Evolutionary conservation across 345 rosid species (phyloP).

Genomic region (Clarkia xantiana): DNA sequence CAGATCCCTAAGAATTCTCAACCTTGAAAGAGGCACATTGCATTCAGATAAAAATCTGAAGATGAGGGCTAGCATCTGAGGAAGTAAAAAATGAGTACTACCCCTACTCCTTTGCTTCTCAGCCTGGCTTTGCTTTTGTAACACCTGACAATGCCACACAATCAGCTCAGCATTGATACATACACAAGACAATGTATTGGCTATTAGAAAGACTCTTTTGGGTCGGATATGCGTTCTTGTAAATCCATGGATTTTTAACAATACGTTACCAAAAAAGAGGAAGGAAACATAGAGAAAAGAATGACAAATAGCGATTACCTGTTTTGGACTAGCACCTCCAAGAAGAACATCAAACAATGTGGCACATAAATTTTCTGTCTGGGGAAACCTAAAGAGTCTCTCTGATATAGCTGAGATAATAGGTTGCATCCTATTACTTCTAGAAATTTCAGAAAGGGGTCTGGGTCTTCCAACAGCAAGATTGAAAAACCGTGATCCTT

Average conservation of each 20-base stretch:
- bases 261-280: too few species aligned
- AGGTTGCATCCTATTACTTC: constrained; percentile 52
- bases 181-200: too few species aligned
- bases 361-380: constrained; percentile 73
- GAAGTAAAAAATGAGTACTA: constrained; percentile 62
- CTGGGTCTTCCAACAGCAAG: constrained; percentile 65
- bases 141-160: constrained; percentile 36
- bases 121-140: constrained; percentile 55
- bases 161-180: background rate
- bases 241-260: background rate
- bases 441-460: constrained; percentile 45
- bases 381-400: constrained; percentile 65
- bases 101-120: constrained; percentile 51
- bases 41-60: constrained; percentile 64
- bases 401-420: constrained; percentile 63
- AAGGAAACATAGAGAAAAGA: constrained; percentile 1
- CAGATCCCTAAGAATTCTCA: constrained; percentile 57
- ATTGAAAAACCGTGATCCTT: constrained; percentile 65
- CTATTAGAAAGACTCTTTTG: too few species aligned
- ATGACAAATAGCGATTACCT: constrained; percentile 33
- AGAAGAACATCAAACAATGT: constrained; percentile 91
- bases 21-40: constrained; percentile 47
- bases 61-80: constrained; percentile 60
- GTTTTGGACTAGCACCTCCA: constrained; percentile 98
- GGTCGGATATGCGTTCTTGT: background rate